These are phyloP conservation scores for Cyphellophora europaea DNA, from an alignment of 2,329 filamentous ascomycete genomes.

Conservation along the genomic window DNA sequence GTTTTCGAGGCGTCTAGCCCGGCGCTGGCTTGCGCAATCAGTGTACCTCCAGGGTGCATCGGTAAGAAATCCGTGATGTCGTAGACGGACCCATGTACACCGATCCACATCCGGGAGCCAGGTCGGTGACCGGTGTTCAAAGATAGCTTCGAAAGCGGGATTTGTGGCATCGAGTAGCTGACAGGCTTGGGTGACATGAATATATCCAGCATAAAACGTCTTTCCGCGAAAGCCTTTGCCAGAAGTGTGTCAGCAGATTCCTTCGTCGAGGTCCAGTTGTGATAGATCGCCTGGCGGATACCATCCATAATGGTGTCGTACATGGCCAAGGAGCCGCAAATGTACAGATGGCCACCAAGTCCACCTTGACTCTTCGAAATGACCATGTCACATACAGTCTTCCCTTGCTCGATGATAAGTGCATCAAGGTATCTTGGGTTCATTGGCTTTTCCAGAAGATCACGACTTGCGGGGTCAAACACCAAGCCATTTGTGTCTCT, in stretches of 20 bases:
- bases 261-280: slow-evolving; percentile 41
- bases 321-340: slow-evolving; percentile 40
- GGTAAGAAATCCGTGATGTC: slow-evolving; percentile 10
- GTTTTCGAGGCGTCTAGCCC: slow-evolving; percentile 9
- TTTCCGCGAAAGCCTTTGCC: slow-evolving; percentile 45
- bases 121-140: slow-evolving; percentile 40
- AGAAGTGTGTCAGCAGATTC: slow-evolving; percentile 40
- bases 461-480: no score
- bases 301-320: slow-evolving; percentile 49
- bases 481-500: no score
- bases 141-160: slow-evolving; percentile 42
- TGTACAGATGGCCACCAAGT: slow-evolving; percentile 30
- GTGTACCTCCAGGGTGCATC: slow-evolving; percentile 10
- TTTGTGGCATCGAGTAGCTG: slow-evolving; percentile 41
- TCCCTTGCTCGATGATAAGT: slow-evolving; percentile 8
- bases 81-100: slow-evolving; percentile 9
- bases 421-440: slow-evolving; percentile 8
- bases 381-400: slow-evolving; percentile 9
- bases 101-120: slow-evolving; percentile 10
- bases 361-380: slow-evolving; percentile 10
- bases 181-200: slow-evolving; percentile 48
- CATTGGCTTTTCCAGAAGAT: no score
- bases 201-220: slow-evolving; percentile 48
- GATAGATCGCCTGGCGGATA: slow-evolving; percentile 47
- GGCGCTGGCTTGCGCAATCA: slow-evolving; percentile 9